Percentiles rank a stretch among this genome's conserved stretches.
Evolutionary conservation across 2,329 filamentous ascomycete genomes (phyloP).

Genomic region (Epichloe scottii): DNA sequence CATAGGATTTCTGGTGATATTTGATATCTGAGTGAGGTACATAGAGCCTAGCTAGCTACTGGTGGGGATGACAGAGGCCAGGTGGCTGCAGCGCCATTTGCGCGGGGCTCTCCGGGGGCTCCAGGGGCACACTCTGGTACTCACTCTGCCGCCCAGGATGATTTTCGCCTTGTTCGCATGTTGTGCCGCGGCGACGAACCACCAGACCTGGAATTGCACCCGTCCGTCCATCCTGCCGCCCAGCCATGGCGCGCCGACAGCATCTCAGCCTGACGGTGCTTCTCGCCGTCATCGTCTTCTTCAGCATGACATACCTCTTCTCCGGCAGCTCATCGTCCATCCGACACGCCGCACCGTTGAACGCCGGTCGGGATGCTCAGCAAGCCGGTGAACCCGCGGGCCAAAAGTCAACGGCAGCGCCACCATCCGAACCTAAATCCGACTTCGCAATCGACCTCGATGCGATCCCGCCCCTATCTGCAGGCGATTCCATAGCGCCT

Average conservation of each 20-base stretch:
- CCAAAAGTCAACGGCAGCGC: background rate
- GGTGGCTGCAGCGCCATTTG: no score
- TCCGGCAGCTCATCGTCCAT: slow-evolving; percentile 24
- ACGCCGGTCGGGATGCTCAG: background rate
- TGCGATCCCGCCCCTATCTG: slow-evolving; percentile 37
- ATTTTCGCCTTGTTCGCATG: no score
- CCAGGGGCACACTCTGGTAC: no score
- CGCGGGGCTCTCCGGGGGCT: no score
- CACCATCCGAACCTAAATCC: slow-evolving; percentile 12
- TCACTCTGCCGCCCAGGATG: no score
- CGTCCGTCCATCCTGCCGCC: background rate
- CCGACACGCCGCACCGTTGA: slow-evolving; percentile 8
- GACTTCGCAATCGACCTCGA: slow-evolving; percentile 27
- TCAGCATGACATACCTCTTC: slow-evolving; percentile 47
- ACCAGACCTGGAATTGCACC: background rate
- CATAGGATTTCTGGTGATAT: no score
- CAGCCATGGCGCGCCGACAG: slow-evolving; percentile 37
- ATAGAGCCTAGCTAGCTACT: no score
- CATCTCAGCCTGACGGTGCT: slow-evolving; percentile 42
- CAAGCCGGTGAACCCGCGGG: background rate
- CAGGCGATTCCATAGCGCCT: slow-evolving; percentile 61
- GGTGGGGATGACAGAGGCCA: no score
- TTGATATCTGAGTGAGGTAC: no score
- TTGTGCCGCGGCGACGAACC: background rate
- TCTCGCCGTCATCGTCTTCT: slow-evolving; percentile 41